Conservation (phyloP, 2,329 filamentous ascomycete species). For the Geosmithia morbida region DNA sequence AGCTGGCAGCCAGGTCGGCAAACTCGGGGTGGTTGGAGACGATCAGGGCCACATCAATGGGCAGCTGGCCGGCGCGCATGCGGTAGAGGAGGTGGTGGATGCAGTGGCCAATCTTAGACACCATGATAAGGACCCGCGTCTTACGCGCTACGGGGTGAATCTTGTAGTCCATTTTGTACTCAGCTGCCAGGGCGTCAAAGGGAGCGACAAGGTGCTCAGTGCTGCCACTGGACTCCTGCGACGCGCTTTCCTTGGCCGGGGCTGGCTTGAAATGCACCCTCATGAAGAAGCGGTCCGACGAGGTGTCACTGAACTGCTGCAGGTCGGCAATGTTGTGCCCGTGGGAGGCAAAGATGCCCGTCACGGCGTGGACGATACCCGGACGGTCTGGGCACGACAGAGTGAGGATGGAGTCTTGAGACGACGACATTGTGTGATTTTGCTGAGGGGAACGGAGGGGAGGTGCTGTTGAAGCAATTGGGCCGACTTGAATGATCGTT, state of each 20-base stretch:
- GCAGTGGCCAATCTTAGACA: constrained; percentile 79
- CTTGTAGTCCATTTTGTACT: constrained; percentile 57
- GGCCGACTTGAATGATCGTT: neutral
- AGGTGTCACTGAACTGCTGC: constrained; percentile 70
- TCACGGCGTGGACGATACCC: constrained; percentile 75
- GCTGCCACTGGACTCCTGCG: constrained; percentile 10
- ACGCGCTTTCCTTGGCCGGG: constrained; percentile 16
- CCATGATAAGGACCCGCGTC: constrained; percentile 72
- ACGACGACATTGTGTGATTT: constrained; percentile 1
- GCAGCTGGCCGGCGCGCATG: constrained; percentile 57
- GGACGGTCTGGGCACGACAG: constrained; percentile 74
- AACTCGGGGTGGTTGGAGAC: constrained; percentile 75
- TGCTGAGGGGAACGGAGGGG: neutral
- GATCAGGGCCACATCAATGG: constrained; percentile 57
- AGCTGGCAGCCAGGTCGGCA: constrained; percentile 50
- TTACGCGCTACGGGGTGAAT: constrained; percentile 55
- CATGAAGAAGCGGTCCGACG: constrained; percentile 72
- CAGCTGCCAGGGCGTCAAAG: constrained; percentile 45
- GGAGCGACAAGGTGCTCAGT: constrained; percentile 36
- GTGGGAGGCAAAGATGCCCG: constrained; percentile 58
- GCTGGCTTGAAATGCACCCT: constrained; percentile 65
- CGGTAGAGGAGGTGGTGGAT: constrained; percentile 75
- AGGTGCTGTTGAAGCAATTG: constrained; percentile 3
- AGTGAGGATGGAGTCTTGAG: constrained; percentile 56
- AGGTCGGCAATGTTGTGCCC: constrained; percentile 72